These are phyloP conservation scores for Chamaecyparis obtusa DNA, from an alignment of 75 land plant genomes.

Conservation along the genomic window DNA sequence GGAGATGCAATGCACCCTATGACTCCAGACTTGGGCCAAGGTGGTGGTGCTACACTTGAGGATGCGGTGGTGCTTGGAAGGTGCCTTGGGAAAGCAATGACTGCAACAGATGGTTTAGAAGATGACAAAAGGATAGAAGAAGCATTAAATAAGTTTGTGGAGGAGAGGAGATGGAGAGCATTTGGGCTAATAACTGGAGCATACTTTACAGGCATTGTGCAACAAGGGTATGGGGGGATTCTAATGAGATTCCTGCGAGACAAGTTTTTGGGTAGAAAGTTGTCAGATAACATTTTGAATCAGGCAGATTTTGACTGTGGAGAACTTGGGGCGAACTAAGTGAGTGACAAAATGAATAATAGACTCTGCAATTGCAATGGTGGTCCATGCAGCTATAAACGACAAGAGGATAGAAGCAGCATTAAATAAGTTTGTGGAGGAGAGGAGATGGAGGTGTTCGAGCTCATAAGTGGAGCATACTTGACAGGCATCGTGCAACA, in stretches of 20 bases:
- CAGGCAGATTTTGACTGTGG: slow-evolving; percentile 33
- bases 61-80: slow-evolving; percentile 57
- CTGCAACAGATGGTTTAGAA: slow-evolving; percentile 3
- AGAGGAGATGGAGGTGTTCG: too few species aligned
- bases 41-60: slow-evolving; percentile 55
- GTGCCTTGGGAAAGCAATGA: slow-evolving; percentile 18
- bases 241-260: slow-evolving; percentile 17
- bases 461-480: too few species aligned
- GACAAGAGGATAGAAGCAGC: too few species aligned
- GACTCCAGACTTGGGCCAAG: slow-evolving; percentile 69
- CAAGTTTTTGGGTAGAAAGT: slow-evolving; percentile 16
- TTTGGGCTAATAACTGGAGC: slow-evolving; percentile 11
- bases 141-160: slow-evolving; percentile 19
- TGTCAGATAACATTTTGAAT: neutral
- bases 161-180: slow-evolving; percentile 21
- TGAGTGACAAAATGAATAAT: neutral
- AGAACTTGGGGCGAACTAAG: neutral
- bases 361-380: neutral
- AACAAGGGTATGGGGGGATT: slow-evolving; percentile 21
- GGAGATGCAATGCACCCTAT: slow-evolving; percentile 69
- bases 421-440: too few species aligned
- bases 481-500: too few species aligned
- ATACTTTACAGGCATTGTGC: slow-evolving; percentile 23
- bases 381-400: too few species aligned
- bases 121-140: slow-evolving; percentile 13